Percentiles rank a stretch among this genome's conserved stretches.
Conservation (phyloP, 108 stramenopile species). For the Skeletonema tropicum region DNA sequence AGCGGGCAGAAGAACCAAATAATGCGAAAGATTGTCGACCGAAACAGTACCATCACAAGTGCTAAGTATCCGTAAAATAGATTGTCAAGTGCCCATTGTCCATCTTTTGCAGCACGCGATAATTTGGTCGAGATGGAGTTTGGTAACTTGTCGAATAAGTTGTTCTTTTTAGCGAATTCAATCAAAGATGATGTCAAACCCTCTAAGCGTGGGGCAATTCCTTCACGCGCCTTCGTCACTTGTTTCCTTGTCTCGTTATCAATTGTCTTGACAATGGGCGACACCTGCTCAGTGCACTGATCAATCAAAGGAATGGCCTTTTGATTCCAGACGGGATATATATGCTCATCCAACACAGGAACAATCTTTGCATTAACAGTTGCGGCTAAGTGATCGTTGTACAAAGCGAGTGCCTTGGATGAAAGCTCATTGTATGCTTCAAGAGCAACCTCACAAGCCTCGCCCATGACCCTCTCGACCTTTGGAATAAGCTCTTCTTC, state of each 20-base stretch:
- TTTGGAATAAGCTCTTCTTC: constrained; percentile 17
- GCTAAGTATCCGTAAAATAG: constrained; percentile 25
- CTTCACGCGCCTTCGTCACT: constrained; percentile 23
- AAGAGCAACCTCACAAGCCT: not conserved
- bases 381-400: constrained; percentile 30
- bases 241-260: constrained; percentile 27
- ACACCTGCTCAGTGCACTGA: constrained; percentile 15
- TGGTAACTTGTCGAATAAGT: constrained; percentile 25
- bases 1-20: constrained; percentile 56
- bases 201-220: constrained; percentile 25
- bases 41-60: constrained; percentile 32
- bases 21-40: constrained; percentile 24
- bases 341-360: constrained; percentile 32
- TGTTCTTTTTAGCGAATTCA: constrained; percentile 32
- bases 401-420: constrained; percentile 21
- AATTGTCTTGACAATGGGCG: constrained; percentile 36
- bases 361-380: constrained; percentile 22
- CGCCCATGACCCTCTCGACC: constrained; percentile 7
- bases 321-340: constrained; percentile 45
- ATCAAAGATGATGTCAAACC: constrained; percentile 15
- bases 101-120: constrained; percentile 19
- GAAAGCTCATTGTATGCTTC: not conserved
- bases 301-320: constrained; percentile 20
- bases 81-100: constrained; percentile 25
- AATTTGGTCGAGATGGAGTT: constrained; percentile 16